These are phyloP conservation scores for Chenopodium quinoa DNA, from an alignment of 148 eudicot genomes.

Conservation along the genomic window DNA sequence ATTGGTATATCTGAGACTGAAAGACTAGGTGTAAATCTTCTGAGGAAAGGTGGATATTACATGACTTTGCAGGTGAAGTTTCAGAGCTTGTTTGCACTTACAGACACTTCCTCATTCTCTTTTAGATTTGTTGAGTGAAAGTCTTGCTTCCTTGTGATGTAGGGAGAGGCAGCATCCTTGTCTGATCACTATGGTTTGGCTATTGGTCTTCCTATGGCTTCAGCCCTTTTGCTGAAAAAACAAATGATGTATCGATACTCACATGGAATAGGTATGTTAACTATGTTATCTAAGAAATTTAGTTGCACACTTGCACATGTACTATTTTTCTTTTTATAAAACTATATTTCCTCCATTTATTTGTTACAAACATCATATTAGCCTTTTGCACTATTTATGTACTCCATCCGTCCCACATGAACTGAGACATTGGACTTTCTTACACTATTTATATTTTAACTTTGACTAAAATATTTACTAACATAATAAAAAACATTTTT, in stretches of 20 bases:
- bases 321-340: not conserved
- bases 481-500: too few relatives aligned
- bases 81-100: not conserved
- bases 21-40: constrained; percentile 63
- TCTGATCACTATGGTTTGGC: constrained; percentile 79
- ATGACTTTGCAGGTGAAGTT: constrained; percentile 85
- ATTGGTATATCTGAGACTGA: constrained; percentile 86
- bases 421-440: too few relatives aligned
- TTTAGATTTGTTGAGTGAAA: constrained; percentile 5
- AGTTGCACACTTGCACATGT: not conserved
- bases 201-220: constrained; percentile 75
- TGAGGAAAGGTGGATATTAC: constrained; percentile 87
- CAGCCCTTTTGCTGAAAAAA: constrained; percentile 72
- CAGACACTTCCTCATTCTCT: not conserved
- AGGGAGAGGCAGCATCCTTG: constrained; percentile 87
- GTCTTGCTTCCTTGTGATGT: constrained; percentile 24
- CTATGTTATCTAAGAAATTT: not conserved
- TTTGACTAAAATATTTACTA: too few relatives aligned
- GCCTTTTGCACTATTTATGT: too few relatives aligned
- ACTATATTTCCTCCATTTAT: too few relatives aligned
- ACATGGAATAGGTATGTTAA: constrained; percentile 79
- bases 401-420: too few relatives aligned
- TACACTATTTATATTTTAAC: too few relatives aligned
- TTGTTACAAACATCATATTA: too few relatives aligned
- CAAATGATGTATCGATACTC: constrained; percentile 65